These are phyloP conservation scores for Penicillium hesseltinei DNA, from an alignment of 2,329 filamentous ascomycete species.

Conservation along the genomic window DNA sequence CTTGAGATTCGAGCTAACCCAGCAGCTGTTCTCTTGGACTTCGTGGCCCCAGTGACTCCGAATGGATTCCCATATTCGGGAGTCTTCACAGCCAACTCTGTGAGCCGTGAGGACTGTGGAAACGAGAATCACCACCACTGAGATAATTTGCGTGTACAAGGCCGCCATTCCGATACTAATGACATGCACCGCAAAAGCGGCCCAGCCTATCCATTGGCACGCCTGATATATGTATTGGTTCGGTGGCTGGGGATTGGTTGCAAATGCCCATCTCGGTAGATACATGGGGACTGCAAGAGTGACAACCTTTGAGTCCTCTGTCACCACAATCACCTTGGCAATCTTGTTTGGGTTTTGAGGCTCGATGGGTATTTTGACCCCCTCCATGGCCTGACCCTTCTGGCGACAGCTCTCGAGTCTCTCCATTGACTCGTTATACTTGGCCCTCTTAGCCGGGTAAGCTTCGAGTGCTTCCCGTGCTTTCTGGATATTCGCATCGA, in stretches of 20 bases:
- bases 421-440: neutral
- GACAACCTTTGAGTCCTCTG: neutral
- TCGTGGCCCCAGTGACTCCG: neutral
- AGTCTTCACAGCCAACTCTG: conserved; percentile 11
- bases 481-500: neutral
- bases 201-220: neutral
- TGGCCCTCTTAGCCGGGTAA: neutral
- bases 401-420: neutral
- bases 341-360: neutral
- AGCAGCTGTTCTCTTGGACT: neutral
- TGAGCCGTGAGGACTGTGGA: conserved; percentile 7
- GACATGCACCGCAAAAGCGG: neutral
- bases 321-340: neutral
- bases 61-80: neutral
- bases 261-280: neutral
- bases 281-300: neutral
- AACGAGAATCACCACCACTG: conserved; percentile 1
- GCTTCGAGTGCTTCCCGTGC: neutral
- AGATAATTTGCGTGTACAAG: neutral
- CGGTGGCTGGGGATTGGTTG: neutral
- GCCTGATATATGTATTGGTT: neutral
- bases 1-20: neutral
- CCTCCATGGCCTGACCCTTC: neutral
- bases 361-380: neutral
- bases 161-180: neutral